These are phyloP conservation scores for Annulohypoxylon moriforme DNA, from an alignment of 495 filamentous ascomycete genomes.

Conservation along the genomic window DNA sequence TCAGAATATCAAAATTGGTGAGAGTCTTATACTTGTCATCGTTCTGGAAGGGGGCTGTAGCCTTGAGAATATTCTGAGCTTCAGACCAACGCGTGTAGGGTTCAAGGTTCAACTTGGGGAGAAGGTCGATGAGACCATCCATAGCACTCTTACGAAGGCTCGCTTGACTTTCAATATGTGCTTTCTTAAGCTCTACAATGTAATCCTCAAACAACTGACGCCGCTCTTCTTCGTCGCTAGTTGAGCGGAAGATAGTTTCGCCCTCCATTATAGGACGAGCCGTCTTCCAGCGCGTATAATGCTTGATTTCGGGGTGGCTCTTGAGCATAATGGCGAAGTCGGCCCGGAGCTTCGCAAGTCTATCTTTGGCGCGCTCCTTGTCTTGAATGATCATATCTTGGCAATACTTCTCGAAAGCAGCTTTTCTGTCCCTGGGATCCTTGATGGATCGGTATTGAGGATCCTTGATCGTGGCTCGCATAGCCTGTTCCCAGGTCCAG, in stretches of 20 bases:
- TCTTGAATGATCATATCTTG: conserved; percentile 91
- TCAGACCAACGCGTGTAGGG: conserved; percentile 96
- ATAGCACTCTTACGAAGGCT: conserved; percentile 81
- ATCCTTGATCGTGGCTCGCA: conserved; percentile 90
- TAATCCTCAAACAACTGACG: conserved; percentile 96
- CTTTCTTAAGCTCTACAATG: conserved; percentile 81
- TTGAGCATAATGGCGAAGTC: conserved; percentile 97
- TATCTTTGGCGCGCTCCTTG: conserved; percentile 94
- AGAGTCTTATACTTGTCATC: conserved; percentile 91
- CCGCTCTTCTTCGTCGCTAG: conserved; percentile 87
- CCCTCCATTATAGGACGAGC: conserved; percentile 94
- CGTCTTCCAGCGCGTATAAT: conserved; percentile 98
- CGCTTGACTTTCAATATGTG: conserved; percentile 78
- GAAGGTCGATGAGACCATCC: conserved; percentile 81
- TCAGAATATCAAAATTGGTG: conserved; percentile 89
- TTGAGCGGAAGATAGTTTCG: conserved; percentile 93
- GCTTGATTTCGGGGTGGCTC: conserved; percentile 96
- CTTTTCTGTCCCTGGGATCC: conserved; percentile 90
- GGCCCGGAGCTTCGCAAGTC: conserved; percentile 89
- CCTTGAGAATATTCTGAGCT: conserved; percentile 82
- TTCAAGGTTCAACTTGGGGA: conserved; percentile 88
- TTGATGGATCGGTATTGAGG: conserved; percentile 93
- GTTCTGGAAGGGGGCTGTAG: conserved; percentile 80
- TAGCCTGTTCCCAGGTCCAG: conserved; percentile 92
- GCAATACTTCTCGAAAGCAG: conserved; percentile 95